Evolutionary conservation across 108 stramenopile species (phyloP), one percentile per base, ranked within the genome.

Genomic region (Cyclotella choctawhatcheeana): DNA sequence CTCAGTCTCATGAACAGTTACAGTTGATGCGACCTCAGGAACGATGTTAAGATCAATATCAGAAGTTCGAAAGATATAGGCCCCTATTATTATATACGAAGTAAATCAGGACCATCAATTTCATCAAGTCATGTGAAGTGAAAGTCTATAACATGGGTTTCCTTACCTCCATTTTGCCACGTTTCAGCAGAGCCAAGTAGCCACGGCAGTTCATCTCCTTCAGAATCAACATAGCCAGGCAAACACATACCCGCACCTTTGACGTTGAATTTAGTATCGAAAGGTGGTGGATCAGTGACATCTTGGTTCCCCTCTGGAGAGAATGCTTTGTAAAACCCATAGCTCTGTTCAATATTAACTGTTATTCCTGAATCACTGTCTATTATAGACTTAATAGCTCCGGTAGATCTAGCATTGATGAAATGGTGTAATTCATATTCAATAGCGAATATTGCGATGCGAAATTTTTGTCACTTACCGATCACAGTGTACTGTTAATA

Each of bases 11-110:
- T 64, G 63, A 18, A 73, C 45, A 34, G 24, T 37, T 8, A 74
- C 60, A 29, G 67, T 67, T 16, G 0, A 3, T n/a, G n/a, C n/a
- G n/a, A 43, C 34, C 24, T 54, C 55, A 7, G 66, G 74, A 29
- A 68, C 7, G 12, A 86, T 40, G n/a, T 73, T 64, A 1, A 73
- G 47, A 30, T 56, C 61, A 64, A 79, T 79, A 63, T 87, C 83
- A 10, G 76, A 65, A 71, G 84, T 83, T 56, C 98, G 85, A 67
- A 99, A 97, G 20, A 99, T 94, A 72, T 99, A 99, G 1, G 98
- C 98, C n/a, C 55, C 55, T 56, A 56, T 1, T 24, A n/a, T 3
- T 20, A 50, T 50, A 4, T 20, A 22, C 51, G 21, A 52, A 52
- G 51, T 1, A 52, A 22, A 22, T n/a, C n/a, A n/a, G n/a, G n/a